phyloP scores from a whole-genome alignment of 2,329 filamentous ascomycete genomes.

The Arachnomyces sp. region DNA sequence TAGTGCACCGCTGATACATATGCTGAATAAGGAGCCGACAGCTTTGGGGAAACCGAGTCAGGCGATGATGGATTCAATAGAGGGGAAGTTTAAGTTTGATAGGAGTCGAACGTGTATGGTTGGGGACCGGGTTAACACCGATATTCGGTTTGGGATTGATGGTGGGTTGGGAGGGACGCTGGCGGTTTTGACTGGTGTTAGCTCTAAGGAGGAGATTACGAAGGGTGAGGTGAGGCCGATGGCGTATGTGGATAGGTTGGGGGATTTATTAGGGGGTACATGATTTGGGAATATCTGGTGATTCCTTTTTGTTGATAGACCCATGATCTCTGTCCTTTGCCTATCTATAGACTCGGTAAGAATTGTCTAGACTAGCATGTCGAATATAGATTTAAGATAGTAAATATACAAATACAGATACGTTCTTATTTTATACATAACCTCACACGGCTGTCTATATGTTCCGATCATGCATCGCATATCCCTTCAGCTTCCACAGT shows the following conservation, averaged over 20 bases:
- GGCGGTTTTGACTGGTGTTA: constrained; percentile 84
- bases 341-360: not conserved
- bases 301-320: not conserved
- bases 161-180: constrained; percentile 85
- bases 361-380: not conserved
- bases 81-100: constrained; percentile 89
- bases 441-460: not conserved
- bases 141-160: constrained; percentile 91
- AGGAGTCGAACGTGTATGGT: constrained; percentile 86
- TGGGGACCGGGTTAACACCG: constrained; percentile 86
- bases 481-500: constrained; percentile 34
- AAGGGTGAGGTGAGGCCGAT: constrained; percentile 65
- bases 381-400: not conserved
- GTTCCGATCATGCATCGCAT: constrained; percentile 14
- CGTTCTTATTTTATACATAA: not conserved
- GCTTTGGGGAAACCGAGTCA: constrained; percentile 91
- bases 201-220: constrained; percentile 72
- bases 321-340: not conserved
- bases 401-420: no score
- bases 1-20: constrained; percentile 68
- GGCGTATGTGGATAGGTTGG: constrained; percentile 77
- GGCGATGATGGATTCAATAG: constrained; percentile 98
- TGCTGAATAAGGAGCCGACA: constrained; percentile 61
- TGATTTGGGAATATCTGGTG: constrained; percentile 5
- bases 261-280: constrained; percentile 55